Evolutionary conservation across 164 flowering plant genomes (phyloP).

Genomic region (Stephania japonica): DNA sequence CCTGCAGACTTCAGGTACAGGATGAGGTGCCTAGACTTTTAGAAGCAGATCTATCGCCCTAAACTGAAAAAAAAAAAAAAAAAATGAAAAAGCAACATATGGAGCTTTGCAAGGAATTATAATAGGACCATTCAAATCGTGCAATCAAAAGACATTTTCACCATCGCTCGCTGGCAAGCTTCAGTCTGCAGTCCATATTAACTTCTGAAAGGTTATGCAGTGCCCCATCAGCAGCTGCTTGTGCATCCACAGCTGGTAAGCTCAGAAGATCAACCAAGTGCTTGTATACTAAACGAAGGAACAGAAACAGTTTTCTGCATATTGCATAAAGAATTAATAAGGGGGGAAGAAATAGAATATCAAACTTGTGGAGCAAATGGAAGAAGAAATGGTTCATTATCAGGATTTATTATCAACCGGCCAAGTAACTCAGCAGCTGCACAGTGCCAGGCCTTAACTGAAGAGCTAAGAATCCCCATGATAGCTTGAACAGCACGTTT

Average conservation of each 20-base stretch:
- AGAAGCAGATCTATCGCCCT: slow-evolving; percentile 91
- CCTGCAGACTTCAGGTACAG: slow-evolving; percentile 88
- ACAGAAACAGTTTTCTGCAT: not conserved
- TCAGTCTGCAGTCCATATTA: slow-evolving; percentile 85
- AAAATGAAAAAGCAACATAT: not conserved
- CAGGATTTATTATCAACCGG: slow-evolving; percentile 89
- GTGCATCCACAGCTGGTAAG: slow-evolving; percentile 73
- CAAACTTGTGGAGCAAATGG: slow-evolving; percentile 83
- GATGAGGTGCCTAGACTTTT: slow-evolving; percentile 75
- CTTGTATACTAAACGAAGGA: slow-evolving; percentile 28
- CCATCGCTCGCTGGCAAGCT: slow-evolving; percentile 96
- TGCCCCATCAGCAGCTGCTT: slow-evolving; percentile 94
- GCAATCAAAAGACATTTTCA: slow-evolving; percentile 18
- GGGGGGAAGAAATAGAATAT: not conserved
- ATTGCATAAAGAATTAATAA: not conserved
- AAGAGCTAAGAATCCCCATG: slow-evolving; percentile 76
- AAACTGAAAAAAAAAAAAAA: slow-evolving; percentile 12
- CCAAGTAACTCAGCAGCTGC: slow-evolving; percentile 95
- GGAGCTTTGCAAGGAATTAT: not conserved
- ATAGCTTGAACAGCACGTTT: slow-evolving; percentile 89
- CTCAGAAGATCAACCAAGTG: slow-evolving; percentile 86
- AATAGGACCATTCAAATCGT: not conserved
- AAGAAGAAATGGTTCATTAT: slow-evolving; percentile 83
- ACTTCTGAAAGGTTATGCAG: slow-evolving; percentile 88
- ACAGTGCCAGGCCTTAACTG: slow-evolving; percentile 92